Evolutionary conservation across 2,329 filamentous ascomycete species (phyloP), one percentile per base, ranked within the genome.

Genomic region (Tolypocladium capitatum): DNA sequence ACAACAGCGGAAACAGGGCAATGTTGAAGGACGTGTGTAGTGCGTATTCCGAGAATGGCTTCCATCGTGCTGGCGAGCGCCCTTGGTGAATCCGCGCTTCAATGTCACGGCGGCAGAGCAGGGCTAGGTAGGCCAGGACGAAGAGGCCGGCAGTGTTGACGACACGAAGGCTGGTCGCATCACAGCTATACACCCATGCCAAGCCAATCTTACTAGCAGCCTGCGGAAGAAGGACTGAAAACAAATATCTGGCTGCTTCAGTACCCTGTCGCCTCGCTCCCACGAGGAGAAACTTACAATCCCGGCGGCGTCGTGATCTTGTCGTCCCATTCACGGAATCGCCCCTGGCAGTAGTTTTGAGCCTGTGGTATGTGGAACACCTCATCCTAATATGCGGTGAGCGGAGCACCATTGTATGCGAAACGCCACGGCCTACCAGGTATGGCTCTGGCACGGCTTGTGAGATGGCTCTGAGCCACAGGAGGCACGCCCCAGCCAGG

Each of bases 291-390:
- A 38, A 58, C 72, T 62, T 72, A 88, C 69, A 98, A 69, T 32
- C 90, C 92, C 0, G 92, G 91, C 0, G 92, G 92, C 1, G 92
- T 98, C 0, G 92, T 98, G 60, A 98, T 92, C 63, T 97, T 98
- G 50, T 91, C 84, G 65, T 98, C 90, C 92, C 92, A 98, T 48
- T 86, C 74, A 13, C 65, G 62, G 68, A 84, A 94, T 47, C 76
- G 75, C 11, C 84, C 82, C 36, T 76, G 63, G 63, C 90, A 96
- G 64, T 95, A 98, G 30, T 78, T 80, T 58, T 94, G 87, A 0
- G 89, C 89, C 66, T 98, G 92, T 0, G 88, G 86, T 21, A 96
- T 83, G 63, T 98, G 87, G 53, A 92, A 94, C 30, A 88, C 71
- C 61, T 94, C 87, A 62, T 94, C 87, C 86, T 91, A 31, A 5